phyloP scores from a whole-genome alignment of 371 early-diverging fungal genomes.

The Syncephalis fuscata region DNA sequence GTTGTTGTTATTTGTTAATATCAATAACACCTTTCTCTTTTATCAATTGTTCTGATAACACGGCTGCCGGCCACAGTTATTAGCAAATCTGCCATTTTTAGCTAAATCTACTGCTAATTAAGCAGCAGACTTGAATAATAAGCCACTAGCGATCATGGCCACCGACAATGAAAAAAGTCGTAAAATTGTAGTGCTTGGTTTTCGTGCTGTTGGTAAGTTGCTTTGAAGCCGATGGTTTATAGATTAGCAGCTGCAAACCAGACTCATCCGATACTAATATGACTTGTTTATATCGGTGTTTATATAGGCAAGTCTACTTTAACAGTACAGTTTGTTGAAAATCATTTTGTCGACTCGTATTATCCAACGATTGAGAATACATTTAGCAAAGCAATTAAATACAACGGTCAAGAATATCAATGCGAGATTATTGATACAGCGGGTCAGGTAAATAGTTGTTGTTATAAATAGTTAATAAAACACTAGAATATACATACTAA shows the following conservation, averaged over 20 bases:
- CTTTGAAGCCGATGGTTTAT: not conserved
- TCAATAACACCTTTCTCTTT: too few relatives aligned
- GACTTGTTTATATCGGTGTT: not conserved
- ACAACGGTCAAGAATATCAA: slow-evolving; percentile 67
- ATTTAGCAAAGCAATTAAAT: slow-evolving; percentile 69
- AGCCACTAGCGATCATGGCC: too few relatives aligned
- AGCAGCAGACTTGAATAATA: too few relatives aligned
- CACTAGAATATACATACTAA: too few relatives aligned
- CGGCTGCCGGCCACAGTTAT: too few relatives aligned
- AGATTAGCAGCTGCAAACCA: not conserved
- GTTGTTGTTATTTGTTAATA: too few relatives aligned
- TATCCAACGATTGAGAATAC: slow-evolving; percentile 91
- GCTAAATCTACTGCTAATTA: too few relatives aligned
- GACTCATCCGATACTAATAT: not conserved
- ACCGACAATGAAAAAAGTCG: slow-evolving; percentile 1
- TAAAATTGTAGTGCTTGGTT: slow-evolving; percentile 56
- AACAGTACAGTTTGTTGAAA: slow-evolving; percentile 85
- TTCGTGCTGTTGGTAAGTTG: slow-evolving; percentile 64
- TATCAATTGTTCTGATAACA: too few relatives aligned
- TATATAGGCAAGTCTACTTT: slow-evolving; percentile 70
- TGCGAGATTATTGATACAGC: slow-evolving; percentile 92
- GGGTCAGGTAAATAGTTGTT: slow-evolving; percentile 58
- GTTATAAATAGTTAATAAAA: too few relatives aligned
- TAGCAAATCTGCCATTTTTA: too few relatives aligned
- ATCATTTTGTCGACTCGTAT: slow-evolving; percentile 82